phyloP scores from a whole-genome alignment of 139 green algal species.

The Tetratostichococcus sp. region DNA sequence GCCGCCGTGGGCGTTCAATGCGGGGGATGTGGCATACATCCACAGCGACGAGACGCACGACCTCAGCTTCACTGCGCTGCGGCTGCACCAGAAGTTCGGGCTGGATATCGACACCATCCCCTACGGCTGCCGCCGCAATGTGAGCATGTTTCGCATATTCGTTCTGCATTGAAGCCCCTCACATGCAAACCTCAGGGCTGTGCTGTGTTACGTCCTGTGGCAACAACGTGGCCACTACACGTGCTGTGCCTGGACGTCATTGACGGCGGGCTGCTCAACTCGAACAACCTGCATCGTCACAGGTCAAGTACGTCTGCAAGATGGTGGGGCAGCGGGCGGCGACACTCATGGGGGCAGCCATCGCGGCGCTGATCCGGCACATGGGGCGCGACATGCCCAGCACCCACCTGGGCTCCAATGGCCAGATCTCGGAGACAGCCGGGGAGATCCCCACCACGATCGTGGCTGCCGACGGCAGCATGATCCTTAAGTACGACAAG shows the following conservation, averaged over 20 bases:
- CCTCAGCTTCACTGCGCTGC: not conserved
- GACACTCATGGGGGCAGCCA: constrained; percentile 38
- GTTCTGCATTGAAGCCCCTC: too few relatives aligned
- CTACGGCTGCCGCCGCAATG: not conserved
- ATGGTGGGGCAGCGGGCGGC: constrained; percentile 54
- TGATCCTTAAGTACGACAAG: constrained; percentile 44
- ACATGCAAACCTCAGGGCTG: too few relatives aligned
- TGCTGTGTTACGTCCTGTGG: too few relatives aligned
- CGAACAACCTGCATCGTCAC: too few relatives aligned
- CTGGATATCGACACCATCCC: not conserved
- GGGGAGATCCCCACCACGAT: constrained; percentile 1
- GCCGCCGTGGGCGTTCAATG: constrained; percentile 20
- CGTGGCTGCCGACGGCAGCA: constrained; percentile 53
- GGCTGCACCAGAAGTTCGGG: constrained; percentile 13
- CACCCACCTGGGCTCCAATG: not conserved
- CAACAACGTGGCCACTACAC: too few relatives aligned
- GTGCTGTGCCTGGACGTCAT: too few relatives aligned
- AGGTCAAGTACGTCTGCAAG: constrained; percentile 53
- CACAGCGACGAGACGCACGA: constrained; percentile 36
- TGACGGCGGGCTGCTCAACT: too few relatives aligned
- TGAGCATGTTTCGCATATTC: too few relatives aligned
- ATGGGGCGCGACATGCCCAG: constrained; percentile 16
- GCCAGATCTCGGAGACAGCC: not conserved
- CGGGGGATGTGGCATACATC: constrained; percentile 30
- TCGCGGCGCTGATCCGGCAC: constrained; percentile 45